These are phyloP conservation scores for Vitis hybrid DNA, from an alignment of 177 flowering plant genomes.

Conservation along the genomic window DNA sequence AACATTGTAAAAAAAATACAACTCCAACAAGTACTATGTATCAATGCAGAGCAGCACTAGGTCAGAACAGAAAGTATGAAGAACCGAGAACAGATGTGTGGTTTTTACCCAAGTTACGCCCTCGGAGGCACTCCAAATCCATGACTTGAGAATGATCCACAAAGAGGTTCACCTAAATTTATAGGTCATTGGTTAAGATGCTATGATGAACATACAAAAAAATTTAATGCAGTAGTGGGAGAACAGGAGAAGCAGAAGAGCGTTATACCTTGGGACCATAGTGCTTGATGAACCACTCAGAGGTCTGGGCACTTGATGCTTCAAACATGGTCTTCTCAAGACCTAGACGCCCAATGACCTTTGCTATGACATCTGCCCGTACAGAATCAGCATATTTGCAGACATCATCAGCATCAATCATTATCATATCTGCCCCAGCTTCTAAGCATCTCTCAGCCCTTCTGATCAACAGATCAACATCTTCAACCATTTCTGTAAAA, in stretches of 20 bases:
- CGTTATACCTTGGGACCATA: constrained; percentile 83
- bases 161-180: constrained; percentile 80
- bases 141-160: constrained; percentile 88
- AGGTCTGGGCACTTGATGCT: constrained; percentile 58
- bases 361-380: constrained; percentile 76
- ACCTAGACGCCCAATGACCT: constrained; percentile 86
- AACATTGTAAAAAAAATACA: constrained; percentile 8
- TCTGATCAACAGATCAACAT: constrained; percentile 78
- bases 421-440: constrained; percentile 97
- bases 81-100: constrained; percentile 59
- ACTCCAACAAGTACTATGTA: neutral
- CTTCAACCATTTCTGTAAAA: constrained; percentile 72
- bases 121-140: constrained; percentile 85
- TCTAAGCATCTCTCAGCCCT: constrained; percentile 94
- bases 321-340: constrained; percentile 96
- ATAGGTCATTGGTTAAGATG: neutral
- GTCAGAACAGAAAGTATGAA: constrained; percentile 31
- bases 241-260: neutral
- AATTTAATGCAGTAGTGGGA: neutral
- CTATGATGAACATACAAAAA: constrained; percentile 7
- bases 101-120: constrained; percentile 66
- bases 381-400: constrained; percentile 63
- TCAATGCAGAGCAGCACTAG: neutral
- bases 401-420: constrained; percentile 90
- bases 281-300: constrained; percentile 81